Percentiles rank a stretch among this genome's conserved stretches.
Evolutionary conservation across 73 alveolate species (phyloP).

Genomic region (Tetrahymena elliotti): DNA sequence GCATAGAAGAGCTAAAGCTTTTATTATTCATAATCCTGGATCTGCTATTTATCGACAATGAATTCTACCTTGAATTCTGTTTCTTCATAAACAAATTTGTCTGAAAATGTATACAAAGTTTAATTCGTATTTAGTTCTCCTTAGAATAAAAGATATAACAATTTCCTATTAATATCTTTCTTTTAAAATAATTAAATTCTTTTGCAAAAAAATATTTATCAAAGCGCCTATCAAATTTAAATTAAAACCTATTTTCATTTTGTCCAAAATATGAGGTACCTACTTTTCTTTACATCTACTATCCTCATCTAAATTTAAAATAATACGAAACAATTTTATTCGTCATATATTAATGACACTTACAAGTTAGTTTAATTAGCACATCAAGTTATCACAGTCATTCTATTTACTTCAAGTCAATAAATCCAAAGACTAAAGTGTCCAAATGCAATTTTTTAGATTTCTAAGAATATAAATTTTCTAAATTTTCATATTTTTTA

Average conservation of each 20-base stretch:
- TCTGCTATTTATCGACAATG: background rate
- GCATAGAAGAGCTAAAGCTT: background rate
- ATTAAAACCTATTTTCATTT: background rate
- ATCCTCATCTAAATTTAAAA: background rate
- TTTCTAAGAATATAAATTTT: too few relatives aligned
- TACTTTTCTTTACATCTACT: background rate
- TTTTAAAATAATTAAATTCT: background rate
- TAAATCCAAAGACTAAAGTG: too few relatives aligned
- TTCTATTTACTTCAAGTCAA: too few relatives aligned
- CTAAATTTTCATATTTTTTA: too few relatives aligned
- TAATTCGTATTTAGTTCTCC: background rate
- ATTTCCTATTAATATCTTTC: background rate
- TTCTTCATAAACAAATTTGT: background rate
- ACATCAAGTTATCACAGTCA: too few relatives aligned
- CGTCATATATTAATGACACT: background rate
- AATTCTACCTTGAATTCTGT: background rate
- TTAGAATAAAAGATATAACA: background rate
- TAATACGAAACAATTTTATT: background rate
- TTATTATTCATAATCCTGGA: background rate
- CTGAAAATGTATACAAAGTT: background rate
- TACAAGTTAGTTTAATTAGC: background rate
- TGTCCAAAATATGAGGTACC: background rate
- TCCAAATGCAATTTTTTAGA: too few relatives aligned
- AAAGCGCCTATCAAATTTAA: background rate
- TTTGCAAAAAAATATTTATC: background rate